A percentile compares a stretch with the other conserved stretches of the same genome.
Conservation (phyloP, 2,329 filamentous ascomycete genomes). For the Fusarium udum region DNA sequence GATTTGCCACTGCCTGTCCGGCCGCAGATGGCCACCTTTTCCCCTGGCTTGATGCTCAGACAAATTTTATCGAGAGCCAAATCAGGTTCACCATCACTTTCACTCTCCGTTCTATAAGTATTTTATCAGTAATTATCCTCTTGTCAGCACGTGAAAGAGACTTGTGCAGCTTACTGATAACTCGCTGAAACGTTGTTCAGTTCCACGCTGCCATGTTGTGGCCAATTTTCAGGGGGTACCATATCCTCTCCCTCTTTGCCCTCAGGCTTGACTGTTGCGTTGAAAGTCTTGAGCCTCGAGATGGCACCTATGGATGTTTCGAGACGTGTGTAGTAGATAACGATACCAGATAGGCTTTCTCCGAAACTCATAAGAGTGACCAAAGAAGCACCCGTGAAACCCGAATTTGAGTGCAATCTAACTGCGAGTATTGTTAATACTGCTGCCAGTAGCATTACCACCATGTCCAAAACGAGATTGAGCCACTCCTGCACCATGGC, state of each 20-base stretch:
- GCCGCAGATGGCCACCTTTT: conserved; percentile 51
- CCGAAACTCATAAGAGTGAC: conserved; percentile 51
- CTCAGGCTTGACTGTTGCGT: conserved; percentile 35
- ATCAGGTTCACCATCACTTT: neutral
- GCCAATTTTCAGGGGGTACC: conserved; percentile 44
- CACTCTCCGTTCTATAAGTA: conserved; percentile 3
- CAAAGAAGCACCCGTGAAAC: conserved; percentile 52
- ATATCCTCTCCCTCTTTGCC: conserved; percentile 32
- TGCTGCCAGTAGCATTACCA: conserved; percentile 59
- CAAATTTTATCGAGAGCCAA: conserved; percentile 42
- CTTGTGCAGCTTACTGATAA: conserved; percentile 42
- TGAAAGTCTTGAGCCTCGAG: conserved; percentile 31
- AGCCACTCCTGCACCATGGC: conserved; percentile 68
- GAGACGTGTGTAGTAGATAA: conserved; percentile 30
- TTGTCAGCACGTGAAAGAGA: neutral
- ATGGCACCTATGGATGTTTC: conserved; percentile 41
- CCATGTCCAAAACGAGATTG: conserved; percentile 58
- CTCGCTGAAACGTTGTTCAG: conserved; percentile 47
- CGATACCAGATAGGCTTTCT: conserved; percentile 29
- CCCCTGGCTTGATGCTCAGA: conserved; percentile 43
- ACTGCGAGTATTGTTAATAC: conserved; percentile 59
- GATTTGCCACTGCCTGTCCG: conserved; percentile 56
- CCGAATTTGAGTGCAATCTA: conserved; percentile 47
- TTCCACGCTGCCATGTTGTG: conserved; percentile 43
- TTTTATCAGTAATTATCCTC: conserved; percentile 30